Evolutionary conservation across 495 filamentous ascomycete species (phyloP), one percentile per base, ranked within the genome.

Genomic region (Xylaria grammica): DNA sequence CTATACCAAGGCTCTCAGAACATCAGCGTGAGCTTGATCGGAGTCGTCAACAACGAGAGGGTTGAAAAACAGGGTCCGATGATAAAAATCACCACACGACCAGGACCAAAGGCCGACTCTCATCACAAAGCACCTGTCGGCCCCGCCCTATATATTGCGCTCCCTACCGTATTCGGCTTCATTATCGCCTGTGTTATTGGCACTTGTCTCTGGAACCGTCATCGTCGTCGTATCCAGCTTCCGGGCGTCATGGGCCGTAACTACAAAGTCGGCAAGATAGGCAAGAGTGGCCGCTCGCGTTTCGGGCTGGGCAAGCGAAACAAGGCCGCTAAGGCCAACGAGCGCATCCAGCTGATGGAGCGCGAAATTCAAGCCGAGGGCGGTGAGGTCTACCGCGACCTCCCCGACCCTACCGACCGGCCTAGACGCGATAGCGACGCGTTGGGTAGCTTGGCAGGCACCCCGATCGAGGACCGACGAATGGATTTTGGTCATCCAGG

Each of bases 201-300:
- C 26, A 74, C 68, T 24, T 80, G 67, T 49, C 26, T 74, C 38
- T 79, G 72, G 71, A 81, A 82, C 63, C 69, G 77, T 29, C 70
- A 70, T 34, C 40, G 64, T 9, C 71, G 80, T 26, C 46, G 69
- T 29, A 75, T 82, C 53, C 72, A 66, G 0, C 53, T 82, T 10
- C 78, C 76, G 52, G 77, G 73, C 42, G 68, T 81, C 62, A 78
- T 81, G 77, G 69, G 75, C 32, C 77, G 76, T 49, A 57, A 70
- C n/a, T 59, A 70, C 32, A 38, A 72, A 48, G 73, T 74, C 58
- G 73, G 75, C 65, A 74, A 70, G 58, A 61, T 71, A 13, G 60
- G 75, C 65, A 75, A 71, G 61, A 63, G 69, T 10, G 63, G 74
- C 42, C 65, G 67, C 36, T 64, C 73, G 51, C 68, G 70, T 19